Base-by-base conservation (phyloP, 169 alveolate genomes). In the Plasmodium gaboni region DNA sequence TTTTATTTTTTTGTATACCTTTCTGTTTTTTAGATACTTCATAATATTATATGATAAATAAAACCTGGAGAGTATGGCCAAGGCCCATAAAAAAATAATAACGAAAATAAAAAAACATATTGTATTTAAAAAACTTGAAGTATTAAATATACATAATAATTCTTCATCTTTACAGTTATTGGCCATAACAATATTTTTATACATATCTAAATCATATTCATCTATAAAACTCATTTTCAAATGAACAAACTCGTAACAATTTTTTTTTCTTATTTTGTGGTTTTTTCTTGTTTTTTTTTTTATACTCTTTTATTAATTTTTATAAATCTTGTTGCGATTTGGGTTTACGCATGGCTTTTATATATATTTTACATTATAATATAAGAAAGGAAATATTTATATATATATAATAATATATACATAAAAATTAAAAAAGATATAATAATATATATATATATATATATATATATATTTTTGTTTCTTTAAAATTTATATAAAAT, bases 91-190 rank as follows among this genome's bases (percentile, higher is more conserved):
- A 32, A 74, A 63, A 22, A 74, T 61, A 2, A 74, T 50, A 28
- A 74, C 44, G 48, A 74, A 74, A 7, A 74, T 9, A 26, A 74
- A 48, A 38, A 74, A 74, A 67, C 88, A 74, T 24, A 74, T 9
- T 0, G 88, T 74, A 53, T 74, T 74, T 38, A 74, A 7, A 38
- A 74, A 74, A 12, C 88, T 74, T 2, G 76, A 74, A 32, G 73
- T 50, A 50, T 74, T 74, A 64, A 74, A 74, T 22, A 74, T 74
- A 32, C 88, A 74, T 1, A 51, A 3, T 10, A 74, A 26, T 12
- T 74, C 74, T 13, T 74, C 88, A 46, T 74, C 74, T 19, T 74
- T 74, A 57, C 88, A 74, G 38, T 64, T 63, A n/a, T 74, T 74
- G 10, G 88, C 46, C 88, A 74, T 63, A 9, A 74, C 88, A 74